Evolutionary conservation across 257 asterid species (phyloP).

Genomic region (Ilex asprella): DNA sequence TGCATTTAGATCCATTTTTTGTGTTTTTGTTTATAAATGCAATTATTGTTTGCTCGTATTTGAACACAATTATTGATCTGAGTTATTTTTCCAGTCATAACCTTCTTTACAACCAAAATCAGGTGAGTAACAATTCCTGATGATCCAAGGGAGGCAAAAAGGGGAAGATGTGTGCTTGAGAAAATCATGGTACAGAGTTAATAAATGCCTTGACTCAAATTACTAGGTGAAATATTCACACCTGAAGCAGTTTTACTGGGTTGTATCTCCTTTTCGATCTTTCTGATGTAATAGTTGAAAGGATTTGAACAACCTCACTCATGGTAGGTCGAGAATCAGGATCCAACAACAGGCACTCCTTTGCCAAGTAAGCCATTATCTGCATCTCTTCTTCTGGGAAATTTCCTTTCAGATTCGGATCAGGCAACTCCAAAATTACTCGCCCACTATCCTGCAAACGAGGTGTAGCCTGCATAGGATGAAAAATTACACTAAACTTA

Average conservation of each 20-base stretch:
- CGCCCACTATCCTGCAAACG: conserved; percentile 66
- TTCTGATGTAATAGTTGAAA: conserved; percentile 74
- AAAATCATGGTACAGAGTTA: not conserved
- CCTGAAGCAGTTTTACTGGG: conserved; percentile 41
- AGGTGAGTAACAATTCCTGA: no score
- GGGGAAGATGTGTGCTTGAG: not conserved
- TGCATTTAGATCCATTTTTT: no score
- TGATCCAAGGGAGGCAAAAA: no score
- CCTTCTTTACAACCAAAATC: no score
- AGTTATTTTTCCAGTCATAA: no score
- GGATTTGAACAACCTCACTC: conserved; percentile 90
- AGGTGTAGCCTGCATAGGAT: conserved; percentile 60
- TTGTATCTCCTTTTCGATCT: conserved; percentile 62
- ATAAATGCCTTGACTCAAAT: not conserved
- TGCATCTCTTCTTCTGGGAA: conserved; percentile 88
- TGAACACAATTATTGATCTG: no score
- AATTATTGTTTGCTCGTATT: not conserved
- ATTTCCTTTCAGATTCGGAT: conserved; percentile 55
- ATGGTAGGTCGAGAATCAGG: conserved; percentile 93
- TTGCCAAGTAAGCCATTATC: conserved; percentile 89
- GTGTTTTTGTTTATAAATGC: no score
- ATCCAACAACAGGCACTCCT: conserved; percentile 84
- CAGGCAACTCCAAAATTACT: conserved; percentile 80
- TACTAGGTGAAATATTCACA: conserved; percentile 2
- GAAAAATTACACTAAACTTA: not conserved